phyloP scores from a whole-genome alignment of 2,329 filamentous ascomycete species.

The Fusarium mangiferae region DNA sequence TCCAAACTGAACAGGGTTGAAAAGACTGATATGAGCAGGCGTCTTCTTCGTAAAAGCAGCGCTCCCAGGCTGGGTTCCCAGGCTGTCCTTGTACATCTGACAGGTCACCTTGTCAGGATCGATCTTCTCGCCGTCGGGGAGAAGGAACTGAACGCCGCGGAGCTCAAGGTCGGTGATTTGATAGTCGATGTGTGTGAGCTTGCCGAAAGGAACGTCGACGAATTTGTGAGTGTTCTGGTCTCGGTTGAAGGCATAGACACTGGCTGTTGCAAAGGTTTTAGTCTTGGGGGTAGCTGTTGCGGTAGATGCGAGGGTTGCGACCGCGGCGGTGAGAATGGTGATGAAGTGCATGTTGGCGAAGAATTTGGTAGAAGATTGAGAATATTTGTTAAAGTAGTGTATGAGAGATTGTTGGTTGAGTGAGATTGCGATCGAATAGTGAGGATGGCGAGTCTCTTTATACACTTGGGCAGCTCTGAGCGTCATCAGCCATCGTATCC shows the following conservation, averaged over 20 bases:
- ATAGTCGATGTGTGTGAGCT: background rate
- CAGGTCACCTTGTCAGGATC: slow-evolving; percentile 20
- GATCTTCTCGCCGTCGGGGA: background rate
- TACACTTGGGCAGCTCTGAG: accelerated
- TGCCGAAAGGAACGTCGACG: background rate
- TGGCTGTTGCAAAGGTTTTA: background rate
- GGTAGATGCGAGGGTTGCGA: background rate
- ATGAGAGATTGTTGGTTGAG: background rate
- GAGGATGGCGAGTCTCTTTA: background rate
- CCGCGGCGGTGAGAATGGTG: background rate
- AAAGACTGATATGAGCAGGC: background rate
- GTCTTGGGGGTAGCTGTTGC: background rate
- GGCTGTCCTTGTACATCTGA: slow-evolving; percentile 36
- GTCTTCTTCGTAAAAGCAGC: slow-evolving; percentile 16
- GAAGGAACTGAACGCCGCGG: background rate
- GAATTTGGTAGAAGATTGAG: too few relatives aligned
- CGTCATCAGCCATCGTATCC: background rate
- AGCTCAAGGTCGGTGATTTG: background rate
- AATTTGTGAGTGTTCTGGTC: background rate
- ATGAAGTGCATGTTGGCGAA: background rate
- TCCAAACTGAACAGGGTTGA: background rate
- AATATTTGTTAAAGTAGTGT: too few relatives aligned
- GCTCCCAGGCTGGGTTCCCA: slow-evolving; percentile 27
- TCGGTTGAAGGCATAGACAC: background rate
- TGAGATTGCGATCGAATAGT: accelerated